phyloP scores from a whole-genome alignment of 345 rosid genomes.

The Ricinus communis region DNA sequence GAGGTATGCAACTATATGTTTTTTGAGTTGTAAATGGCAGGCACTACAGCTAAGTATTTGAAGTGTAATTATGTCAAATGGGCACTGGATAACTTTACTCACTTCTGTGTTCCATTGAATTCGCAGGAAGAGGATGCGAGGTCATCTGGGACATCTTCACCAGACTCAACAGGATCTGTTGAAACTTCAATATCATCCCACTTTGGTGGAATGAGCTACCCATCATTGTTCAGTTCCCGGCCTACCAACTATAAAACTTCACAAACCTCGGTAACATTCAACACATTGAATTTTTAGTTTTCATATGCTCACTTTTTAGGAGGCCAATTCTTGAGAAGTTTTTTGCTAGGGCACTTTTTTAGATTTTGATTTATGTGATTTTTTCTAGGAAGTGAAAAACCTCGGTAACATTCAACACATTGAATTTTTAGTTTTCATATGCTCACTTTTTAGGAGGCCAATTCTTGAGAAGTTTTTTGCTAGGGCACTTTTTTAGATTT shows the following conservation, averaged over 20 bases:
- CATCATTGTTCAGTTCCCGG: constrained; percentile 88
- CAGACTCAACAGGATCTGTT: constrained; percentile 92
- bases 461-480: not conserved
- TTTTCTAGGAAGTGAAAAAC: constrained; percentile 9
- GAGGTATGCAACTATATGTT: constrained; percentile 46
- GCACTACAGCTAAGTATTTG: constrained; percentile 7
- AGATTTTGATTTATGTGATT: not conserved
- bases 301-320: constrained; percentile 2
- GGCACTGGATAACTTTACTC: constrained; percentile 3
- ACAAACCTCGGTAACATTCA: constrained; percentile 54
- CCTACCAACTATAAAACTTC: constrained; percentile 59
- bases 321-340: not conserved
- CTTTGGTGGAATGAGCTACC: constrained; percentile 98
- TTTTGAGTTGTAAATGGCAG: not conserved
- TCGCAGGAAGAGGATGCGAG: constrained; percentile 90
- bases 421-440: not conserved
- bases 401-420: constrained; percentile 44
- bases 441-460: not conserved
- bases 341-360: not conserved
- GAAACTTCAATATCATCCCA: constrained; percentile 97
- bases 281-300: constrained; percentile 8
- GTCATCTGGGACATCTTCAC: constrained; percentile 93
- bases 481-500: not conserved
- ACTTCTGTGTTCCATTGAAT: constrained; percentile 17
- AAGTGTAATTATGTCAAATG: not conserved